Percentiles rank a stretch among this genome's conserved stretches.
Evolutionary conservation across 208 protist species (phyloP).

Genomic region (Balamuthia mandrillaris): DNA sequence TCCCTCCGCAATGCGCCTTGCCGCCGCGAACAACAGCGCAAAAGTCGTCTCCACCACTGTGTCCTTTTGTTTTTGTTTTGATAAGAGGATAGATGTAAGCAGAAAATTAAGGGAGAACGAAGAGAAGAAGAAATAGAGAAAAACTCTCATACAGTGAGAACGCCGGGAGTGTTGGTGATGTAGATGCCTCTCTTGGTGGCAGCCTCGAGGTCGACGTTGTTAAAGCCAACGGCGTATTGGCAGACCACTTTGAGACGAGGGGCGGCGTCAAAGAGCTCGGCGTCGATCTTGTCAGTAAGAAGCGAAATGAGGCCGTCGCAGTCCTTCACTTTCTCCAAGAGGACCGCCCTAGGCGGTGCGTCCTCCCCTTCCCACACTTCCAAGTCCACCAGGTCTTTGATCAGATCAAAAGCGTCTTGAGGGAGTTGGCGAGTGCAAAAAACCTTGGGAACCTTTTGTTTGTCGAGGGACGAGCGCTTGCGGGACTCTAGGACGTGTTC

Average conservation of each 20-base stretch:
- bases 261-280: neutral
- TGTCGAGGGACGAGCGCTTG: too few species aligned
- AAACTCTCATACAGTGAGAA: conserved; percentile 7
- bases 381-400: neutral
- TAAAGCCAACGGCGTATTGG: conserved; percentile 35
- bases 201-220: conserved; percentile 14
- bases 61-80: neutral
- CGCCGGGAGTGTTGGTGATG: conserved; percentile 43
- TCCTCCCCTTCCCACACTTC: conserved; percentile 14
- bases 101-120: neutral
- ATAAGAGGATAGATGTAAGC: neutral
- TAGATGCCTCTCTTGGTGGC: neutral
- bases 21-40: conserved; percentile 23
- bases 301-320: neutral
- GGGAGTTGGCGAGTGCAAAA: neutral
- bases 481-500: too few species aligned
- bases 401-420: neutral
- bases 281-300: conserved; percentile 1
- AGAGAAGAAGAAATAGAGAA: neutral
- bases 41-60: conserved; percentile 28
- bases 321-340: neutral
- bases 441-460: too few species aligned
- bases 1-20: neutral
- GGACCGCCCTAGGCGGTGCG: neutral
- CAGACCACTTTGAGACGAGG: neutral